A percentile compares a stretch with the other conserved stretches of the same genome.
These are phyloP conservation scores for Elaeagnus macrophylla DNA, from an alignment of 306 rosid species.

Conservation along the genomic window DNA sequence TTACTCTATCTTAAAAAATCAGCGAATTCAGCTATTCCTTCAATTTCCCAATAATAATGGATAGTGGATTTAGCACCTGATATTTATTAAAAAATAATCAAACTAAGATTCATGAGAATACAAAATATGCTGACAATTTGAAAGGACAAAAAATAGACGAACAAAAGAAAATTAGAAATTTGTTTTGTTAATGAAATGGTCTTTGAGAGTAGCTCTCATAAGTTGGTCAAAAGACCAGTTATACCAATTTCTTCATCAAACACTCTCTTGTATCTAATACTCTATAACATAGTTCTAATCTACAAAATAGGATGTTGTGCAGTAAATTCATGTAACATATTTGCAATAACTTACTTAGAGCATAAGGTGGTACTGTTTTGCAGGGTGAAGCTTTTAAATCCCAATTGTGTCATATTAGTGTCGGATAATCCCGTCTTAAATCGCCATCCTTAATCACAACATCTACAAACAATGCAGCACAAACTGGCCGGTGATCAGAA, in stretches of 20 bases:
- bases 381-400: slow-evolving; percentile 39
- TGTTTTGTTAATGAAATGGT: not conserved
- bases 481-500: slow-evolving; percentile 92
- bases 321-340: too few relatives aligned
- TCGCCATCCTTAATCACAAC: slow-evolving; percentile 32
- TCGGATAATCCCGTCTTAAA: slow-evolving; percentile 33
- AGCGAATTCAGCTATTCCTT: slow-evolving; percentile 16
- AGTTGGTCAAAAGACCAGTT: too few relatives aligned
- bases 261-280: too few relatives aligned
- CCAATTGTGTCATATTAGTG: slow-evolving; percentile 32
- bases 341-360: too few relatives aligned
- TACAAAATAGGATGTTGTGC: too few relatives aligned
- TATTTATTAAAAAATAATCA: slow-evolving; percentile 6
- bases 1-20: slow-evolving; percentile 9
- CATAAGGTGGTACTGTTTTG: slow-evolving; percentile 9
- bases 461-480: slow-evolving; percentile 57
- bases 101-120: not conserved
- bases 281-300: too few relatives aligned
- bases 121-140: too few relatives aligned
- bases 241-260: too few relatives aligned
- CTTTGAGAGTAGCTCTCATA: too few relatives aligned
- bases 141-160: not conserved
- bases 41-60: slow-evolving; percentile 19
- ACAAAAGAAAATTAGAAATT: not conserved
- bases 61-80: slow-evolving; percentile 45